These are phyloP conservation scores for Dipteronia sinensis DNA, from an alignment of 345 rosid species.

Conservation along the genomic window DNA sequence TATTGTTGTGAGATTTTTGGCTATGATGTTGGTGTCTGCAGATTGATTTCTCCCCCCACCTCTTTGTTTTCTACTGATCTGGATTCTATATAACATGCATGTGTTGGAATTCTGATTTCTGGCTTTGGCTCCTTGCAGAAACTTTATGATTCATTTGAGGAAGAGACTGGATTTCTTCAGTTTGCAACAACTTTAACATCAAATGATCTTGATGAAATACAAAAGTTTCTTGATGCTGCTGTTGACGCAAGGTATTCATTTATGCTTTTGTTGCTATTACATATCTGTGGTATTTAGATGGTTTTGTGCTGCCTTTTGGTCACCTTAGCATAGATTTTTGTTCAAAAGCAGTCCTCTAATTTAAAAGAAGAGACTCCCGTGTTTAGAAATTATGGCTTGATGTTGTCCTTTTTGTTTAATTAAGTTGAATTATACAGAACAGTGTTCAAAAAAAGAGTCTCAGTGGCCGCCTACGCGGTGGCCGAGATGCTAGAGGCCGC, in stretches of 20 bases:
- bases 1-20: neutral
- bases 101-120: neutral
- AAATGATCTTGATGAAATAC: slow-evolving; percentile 89
- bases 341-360: neutral
- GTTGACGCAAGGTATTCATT: slow-evolving; percentile 75
- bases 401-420: neutral
- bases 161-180: slow-evolving; percentile 79
- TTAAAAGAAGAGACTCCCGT: neutral
- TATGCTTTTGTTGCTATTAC: slow-evolving; percentile 23
- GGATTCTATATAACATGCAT: neutral
- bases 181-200: slow-evolving; percentile 89
- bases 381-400: slow-evolving; percentile 1
- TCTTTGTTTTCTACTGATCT: neutral
- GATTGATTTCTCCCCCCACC: neutral
- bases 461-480: too few relatives aligned
- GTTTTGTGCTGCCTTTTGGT: neutral
- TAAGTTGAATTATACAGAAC: neutral
- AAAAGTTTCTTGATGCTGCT: slow-evolving; percentile 82
- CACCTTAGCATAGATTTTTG: slow-evolving; percentile 1
- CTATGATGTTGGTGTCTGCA: neutral
- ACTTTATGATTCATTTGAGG: slow-evolving; percentile 75
- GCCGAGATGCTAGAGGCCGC: too few relatives aligned
- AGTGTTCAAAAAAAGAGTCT: too few relatives aligned
- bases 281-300: slow-evolving; percentile 7
- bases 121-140: slow-evolving; percentile 44